Conservation (phyloP, 2,329 filamentous ascomycete species). For the Colletotrichum sp. region DNA sequence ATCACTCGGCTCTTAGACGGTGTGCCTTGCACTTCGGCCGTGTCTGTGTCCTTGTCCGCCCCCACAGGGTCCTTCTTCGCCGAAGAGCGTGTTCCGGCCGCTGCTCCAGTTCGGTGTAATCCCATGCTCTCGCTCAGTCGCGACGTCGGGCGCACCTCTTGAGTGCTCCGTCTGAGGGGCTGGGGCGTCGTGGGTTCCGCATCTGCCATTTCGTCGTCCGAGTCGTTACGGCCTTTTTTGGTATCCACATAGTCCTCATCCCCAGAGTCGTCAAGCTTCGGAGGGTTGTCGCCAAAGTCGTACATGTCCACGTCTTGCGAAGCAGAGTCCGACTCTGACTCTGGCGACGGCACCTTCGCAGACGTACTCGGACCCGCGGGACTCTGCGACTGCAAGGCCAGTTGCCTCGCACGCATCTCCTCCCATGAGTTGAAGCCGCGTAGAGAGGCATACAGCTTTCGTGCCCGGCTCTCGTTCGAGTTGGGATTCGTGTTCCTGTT, state of each 20-base stretch:
- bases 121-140: background rate
- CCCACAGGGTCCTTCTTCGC: background rate
- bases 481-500: background rate
- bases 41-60: background rate
- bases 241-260: slow-evolving; percentile 10
- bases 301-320: slow-evolving; percentile 11
- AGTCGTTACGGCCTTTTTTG: background rate
- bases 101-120: background rate
- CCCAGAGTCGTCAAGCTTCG: slow-evolving; percentile 17
- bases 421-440: slow-evolving; percentile 15
- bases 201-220: slow-evolving; percentile 10
- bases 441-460: slow-evolving; percentile 1
- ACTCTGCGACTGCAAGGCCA: background rate
- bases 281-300: slow-evolving; percentile 23
- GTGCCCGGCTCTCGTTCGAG: background rate
- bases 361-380: background rate
- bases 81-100: slow-evolving; percentile 7
- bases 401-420: background rate
- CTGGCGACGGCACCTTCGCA: background rate
- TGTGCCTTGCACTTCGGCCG: background rate
- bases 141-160: slow-evolving; percentile 12
- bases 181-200: background rate
- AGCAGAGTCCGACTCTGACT: slow-evolving; percentile 2
- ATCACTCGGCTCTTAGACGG: background rate
- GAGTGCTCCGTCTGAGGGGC: slow-evolving; percentile 10